Base-by-base conservation (phyloP, 1,284 basidiomycete genomes). In the Waitea zeae region DNA sequence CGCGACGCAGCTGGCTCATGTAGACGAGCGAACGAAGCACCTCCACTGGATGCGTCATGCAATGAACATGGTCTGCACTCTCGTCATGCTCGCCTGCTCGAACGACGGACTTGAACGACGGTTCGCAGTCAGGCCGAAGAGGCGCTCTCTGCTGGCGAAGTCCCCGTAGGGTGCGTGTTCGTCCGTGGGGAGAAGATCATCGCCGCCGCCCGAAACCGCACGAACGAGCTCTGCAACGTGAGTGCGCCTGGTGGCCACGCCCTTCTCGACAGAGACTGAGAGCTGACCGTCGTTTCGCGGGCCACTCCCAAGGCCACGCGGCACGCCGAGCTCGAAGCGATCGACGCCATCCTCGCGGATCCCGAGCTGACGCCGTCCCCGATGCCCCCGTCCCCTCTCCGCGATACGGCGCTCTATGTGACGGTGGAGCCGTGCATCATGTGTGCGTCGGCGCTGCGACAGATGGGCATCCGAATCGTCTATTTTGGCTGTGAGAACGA, bases 371-470 rank as follows among this genome's bases (percentile, higher is more conserved):
- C 77, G 3, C 65, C 72, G n/a, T 47, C 53, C 32, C n/a, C n/a
- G n/a, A 44, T 47, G 2, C 46, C 47, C 4, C 49, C 52, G 30
- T 71, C 79, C 44, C 81, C 87, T 3, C 69, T 97, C 29, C 65
- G 67, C 1, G 62, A 70, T 11, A 92, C 88, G 15, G 87, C 76
- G 2, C 72, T 98, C 13, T 99, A 98, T 52, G 95, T 98, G 36
- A 98, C 95, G 0, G 92, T 99, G 36, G 95, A 99, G 57, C 95
- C 95, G 0, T 99, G 95, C 54, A 88, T 98, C 49, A 98, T 99
- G 95, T 99, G 95, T 46, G 88, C 90, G 3, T 87, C 84, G 18
- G 95, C 93, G 4, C 64, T 98, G 31, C 70, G 93, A 34, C 93
- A 98, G 56, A 59, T 93, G 40, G 92, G 93, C 5, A 90, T 99